A percentile compares a stretch with the other conserved stretches of the same genome.
These are phyloP conservation scores for Rhizopus delemar DNA, from an alignment of 371 early-diverging fungal species.

Conservation along the genomic window DNA sequence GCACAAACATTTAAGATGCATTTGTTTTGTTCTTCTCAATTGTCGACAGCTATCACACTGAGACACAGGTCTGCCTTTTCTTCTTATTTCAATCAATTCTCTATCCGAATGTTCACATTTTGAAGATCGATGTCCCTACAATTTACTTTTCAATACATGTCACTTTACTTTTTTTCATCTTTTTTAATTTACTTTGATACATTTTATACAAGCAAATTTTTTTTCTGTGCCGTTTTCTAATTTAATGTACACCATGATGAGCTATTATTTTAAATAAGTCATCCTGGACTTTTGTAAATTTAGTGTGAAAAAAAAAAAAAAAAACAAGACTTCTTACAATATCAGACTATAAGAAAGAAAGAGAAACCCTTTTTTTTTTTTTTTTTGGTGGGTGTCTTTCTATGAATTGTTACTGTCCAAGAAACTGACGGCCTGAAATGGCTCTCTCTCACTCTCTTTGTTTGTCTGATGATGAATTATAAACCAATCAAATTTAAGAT, in stretches of 20 bases:
- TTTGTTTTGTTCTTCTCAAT: constrained; percentile 68
- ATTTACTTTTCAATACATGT: not conserved
- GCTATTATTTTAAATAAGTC: not conserved
- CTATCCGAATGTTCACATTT: constrained; percentile 63
- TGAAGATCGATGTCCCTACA: constrained; percentile 66
- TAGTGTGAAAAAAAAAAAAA: constrained; percentile 2
- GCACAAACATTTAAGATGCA: constrained; percentile 76
- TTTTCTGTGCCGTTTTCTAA: constrained; percentile 38
- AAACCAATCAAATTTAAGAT: too few relatives aligned
- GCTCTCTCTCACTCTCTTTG: not conserved
- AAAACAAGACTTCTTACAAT: not conserved
- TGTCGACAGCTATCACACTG: constrained; percentile 76
- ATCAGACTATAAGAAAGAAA: not conserved
- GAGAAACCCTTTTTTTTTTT: not conserved
- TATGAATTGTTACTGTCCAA: not conserved
- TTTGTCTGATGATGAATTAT: too few relatives aligned
- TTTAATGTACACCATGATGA: constrained; percentile 32
- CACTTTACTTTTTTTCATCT: not conserved
- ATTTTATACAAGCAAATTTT: constrained; percentile 47
- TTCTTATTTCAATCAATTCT: constrained; percentile 65
- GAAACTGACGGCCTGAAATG: not conserved
- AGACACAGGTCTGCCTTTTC: constrained; percentile 78
- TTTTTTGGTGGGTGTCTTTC: not conserved
- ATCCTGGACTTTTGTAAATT: not conserved
- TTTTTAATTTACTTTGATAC: constrained; percentile 40